phyloP scores from a whole-genome alignment of 805 yeast species.

The Metschnikowia noctiluminum region DNA sequence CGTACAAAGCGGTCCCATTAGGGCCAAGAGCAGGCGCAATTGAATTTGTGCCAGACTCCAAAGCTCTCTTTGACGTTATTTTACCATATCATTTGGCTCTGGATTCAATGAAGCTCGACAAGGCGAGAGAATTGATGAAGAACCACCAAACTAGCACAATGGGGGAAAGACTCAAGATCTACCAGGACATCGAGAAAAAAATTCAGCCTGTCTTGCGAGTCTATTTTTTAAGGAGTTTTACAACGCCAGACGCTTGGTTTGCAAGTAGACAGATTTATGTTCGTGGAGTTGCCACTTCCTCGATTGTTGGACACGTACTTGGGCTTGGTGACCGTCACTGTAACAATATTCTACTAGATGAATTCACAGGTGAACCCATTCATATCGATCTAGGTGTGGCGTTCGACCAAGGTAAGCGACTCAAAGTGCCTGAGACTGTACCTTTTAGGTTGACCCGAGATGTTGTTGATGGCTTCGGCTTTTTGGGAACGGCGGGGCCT shows the following conservation, averaged over 20 bases:
- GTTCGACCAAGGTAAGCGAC: slow-evolving; percentile 84
- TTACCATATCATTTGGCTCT: slow-evolving; percentile 54
- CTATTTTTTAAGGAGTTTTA: slow-evolving; percentile 67
- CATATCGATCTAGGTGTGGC: slow-evolving; percentile 97
- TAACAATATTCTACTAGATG: slow-evolving; percentile 83
- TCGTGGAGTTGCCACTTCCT: slow-evolving; percentile 76
- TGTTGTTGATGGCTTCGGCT: slow-evolving; percentile 89
- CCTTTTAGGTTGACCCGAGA: slow-evolving; percentile 92
- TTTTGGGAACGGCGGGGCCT: slow-evolving; percentile 77
- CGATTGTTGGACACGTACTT: slow-evolving; percentile 81
- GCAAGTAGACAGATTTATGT: slow-evolving; percentile 59
- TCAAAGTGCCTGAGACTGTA: slow-evolving; percentile 88
- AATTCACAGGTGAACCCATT: slow-evolving; percentile 81
- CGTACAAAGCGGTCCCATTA: slow-evolving; percentile 86
- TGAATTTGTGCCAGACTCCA: slow-evolving; percentile 81
- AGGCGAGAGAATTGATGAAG: slow-evolving; percentile 66
- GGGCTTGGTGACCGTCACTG: slow-evolving; percentile 97
- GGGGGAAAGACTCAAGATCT: slow-evolving; percentile 44
- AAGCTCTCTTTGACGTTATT: slow-evolving; percentile 66
- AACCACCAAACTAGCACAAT: slow-evolving; percentile 46
- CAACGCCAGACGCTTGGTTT: slow-evolving; percentile 74
- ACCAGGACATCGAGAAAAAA: slow-evolving; percentile 42
- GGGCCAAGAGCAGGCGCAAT: slow-evolving; percentile 86
- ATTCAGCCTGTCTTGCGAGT: slow-evolving; percentile 65
- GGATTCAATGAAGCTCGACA: slow-evolving; percentile 47